Evolutionary conservation across 2,329 filamentous ascomycete species (phyloP).

Genomic region (Penicillium polonicum): DNA sequence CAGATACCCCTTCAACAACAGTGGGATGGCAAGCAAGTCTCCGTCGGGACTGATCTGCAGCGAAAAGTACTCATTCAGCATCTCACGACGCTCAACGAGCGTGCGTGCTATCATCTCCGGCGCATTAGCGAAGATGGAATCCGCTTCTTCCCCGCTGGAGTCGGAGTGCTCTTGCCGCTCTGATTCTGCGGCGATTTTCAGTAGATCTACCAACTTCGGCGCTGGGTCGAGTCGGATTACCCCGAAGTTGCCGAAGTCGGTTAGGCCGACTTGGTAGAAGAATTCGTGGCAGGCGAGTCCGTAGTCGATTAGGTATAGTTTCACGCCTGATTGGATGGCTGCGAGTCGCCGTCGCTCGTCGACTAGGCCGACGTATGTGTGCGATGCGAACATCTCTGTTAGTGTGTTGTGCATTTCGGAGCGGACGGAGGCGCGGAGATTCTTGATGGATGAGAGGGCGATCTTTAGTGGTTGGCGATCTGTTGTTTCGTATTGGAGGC

Average conservation of each 20-base stretch:
- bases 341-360: constrained; percentile 82
- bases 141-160: constrained; percentile 34
- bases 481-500: constrained; percentile 68
- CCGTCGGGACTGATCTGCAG: constrained; percentile 77
- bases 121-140: constrained; percentile 62
- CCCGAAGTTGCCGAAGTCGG: constrained; percentile 95
- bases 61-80: constrained; percentile 91
- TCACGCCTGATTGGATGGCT: constrained; percentile 91
- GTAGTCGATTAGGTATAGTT: constrained; percentile 90
- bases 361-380: constrained; percentile 91
- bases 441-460: constrained; percentile 79
- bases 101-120: constrained; percentile 65
- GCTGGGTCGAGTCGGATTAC: constrained; percentile 75
- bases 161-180: constrained; percentile 55
- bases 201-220: constrained; percentile 67
- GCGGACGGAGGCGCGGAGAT: constrained; percentile 76
- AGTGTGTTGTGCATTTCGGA: constrained; percentile 79
- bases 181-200: constrained; percentile 69
- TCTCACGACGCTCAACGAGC: constrained; percentile 73
- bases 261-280: constrained; percentile 92
- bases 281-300: constrained; percentile 82
- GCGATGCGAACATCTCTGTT: constrained; percentile 80
- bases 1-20: constrained; percentile 84
- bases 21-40: constrained; percentile 73
- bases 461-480: constrained; percentile 69